phyloP scores from a whole-genome alignment of 257 asterid species.

The Cynanchum wilfordii region DNA sequence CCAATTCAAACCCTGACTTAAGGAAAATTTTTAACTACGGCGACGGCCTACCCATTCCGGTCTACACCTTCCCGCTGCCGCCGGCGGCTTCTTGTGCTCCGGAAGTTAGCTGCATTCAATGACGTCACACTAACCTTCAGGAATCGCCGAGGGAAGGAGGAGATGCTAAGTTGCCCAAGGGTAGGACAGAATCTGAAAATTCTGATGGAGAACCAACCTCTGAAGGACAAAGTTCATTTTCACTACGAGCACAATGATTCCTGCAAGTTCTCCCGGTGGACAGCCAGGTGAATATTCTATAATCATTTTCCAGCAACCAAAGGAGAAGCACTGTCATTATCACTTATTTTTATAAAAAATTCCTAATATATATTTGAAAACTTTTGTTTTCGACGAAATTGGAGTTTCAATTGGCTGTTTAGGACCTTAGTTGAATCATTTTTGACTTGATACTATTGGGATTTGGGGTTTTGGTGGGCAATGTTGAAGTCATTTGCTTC shows the following conservation, averaged over 20 bases:
- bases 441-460: background rate
- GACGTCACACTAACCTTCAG: background rate
- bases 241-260: constrained; percentile 66
- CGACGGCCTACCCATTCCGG: background rate
- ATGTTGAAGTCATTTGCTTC: background rate
- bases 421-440: background rate
- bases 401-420: background rate
- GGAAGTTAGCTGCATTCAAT: background rate
- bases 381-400: background rate
- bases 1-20: too few relatives aligned
- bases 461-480: background rate
- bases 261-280: constrained; percentile 66
- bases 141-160: background rate
- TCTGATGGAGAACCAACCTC: constrained; percentile 41
- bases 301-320: background rate
- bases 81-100: background rate
- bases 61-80: background rate
- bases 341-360: too few relatives aligned
- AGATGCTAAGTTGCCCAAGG: constrained; percentile 20
- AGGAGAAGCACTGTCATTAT: background rate
- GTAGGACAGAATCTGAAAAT: constrained; percentile 36
- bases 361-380: too few relatives aligned
- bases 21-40: background rate
- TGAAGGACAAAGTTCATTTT: constrained; percentile 31
- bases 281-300: constrained; percentile 36